A percentile compares a stretch with the other conserved stretches of the same genome.
phyloP scores from a whole-genome alignment of 176 grass and related monocot genomes.

The Eleusine indica region DNA sequence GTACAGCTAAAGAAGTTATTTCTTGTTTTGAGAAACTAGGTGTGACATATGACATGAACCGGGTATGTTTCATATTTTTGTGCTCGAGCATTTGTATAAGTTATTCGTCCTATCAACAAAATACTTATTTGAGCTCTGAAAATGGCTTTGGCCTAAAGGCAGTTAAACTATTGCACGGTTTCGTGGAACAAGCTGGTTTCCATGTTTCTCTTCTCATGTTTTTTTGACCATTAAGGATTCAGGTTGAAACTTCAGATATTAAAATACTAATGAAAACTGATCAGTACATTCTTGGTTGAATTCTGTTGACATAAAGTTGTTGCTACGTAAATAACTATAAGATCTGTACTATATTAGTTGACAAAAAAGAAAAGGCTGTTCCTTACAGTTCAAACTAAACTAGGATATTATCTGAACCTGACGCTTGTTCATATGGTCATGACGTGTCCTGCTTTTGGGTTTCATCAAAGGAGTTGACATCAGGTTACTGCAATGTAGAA shows the following conservation, averaged over 20 bases:
- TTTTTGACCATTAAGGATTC: background rate
- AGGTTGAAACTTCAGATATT: background rate
- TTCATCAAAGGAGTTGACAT: background rate
- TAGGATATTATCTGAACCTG: background rate
- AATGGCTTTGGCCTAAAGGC: background rate
- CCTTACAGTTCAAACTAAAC: background rate
- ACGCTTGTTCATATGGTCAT: background rate
- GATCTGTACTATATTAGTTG: background rate
- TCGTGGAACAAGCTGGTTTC: background rate
- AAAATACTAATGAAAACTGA: background rate
- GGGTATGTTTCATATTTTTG: slow-evolving; percentile 50
- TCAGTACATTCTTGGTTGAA: background rate
- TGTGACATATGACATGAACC: slow-evolving; percentile 57
- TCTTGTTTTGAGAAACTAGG: slow-evolving; percentile 80
- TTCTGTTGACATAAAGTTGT: background rate
- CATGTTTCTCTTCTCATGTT: background rate
- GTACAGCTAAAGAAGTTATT: slow-evolving; percentile 75
- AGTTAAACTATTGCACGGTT: background rate
- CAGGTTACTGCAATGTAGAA: background rate
- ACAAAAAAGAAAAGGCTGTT: no score
- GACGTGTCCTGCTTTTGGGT: background rate
- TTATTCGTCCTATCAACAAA: background rate
- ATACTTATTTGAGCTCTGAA: background rate
- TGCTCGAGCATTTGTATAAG: background rate
- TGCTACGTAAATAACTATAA: no score